phyloP scores from a whole-genome alignment of 441 rosid species.

The Rhodomyrtus psidioides region DNA sequence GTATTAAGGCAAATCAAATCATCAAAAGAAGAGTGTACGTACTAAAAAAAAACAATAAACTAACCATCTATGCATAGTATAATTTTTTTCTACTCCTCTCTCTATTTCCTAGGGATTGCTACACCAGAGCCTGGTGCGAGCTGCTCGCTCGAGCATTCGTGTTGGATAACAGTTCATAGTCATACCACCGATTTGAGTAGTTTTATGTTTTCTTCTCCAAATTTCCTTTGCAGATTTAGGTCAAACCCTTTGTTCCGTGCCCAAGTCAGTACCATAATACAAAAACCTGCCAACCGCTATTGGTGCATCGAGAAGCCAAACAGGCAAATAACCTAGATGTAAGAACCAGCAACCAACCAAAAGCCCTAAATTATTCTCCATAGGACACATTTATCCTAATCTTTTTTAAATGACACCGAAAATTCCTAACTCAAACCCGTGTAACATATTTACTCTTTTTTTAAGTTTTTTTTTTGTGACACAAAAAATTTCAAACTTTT shows the following conservation, averaged over 20 bases:
- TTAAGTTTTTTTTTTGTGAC: too few species aligned
- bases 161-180: background rate
- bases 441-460: too few species aligned
- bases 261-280: background rate
- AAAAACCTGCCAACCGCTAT: background rate
- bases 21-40: background rate
- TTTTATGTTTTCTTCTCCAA: background rate
- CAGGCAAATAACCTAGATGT: background rate
- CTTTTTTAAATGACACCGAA: too few species aligned
- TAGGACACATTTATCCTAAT: too few species aligned
- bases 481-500: too few species aligned
- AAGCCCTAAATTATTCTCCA: too few species aligned
- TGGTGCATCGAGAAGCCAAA: background rate
- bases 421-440: too few species aligned
- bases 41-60: background rate
- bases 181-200: background rate
- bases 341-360: background rate
- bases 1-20: background rate
- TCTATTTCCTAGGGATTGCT: background rate
- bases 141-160: background rate
- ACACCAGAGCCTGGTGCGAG: background rate
- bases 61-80: background rate
- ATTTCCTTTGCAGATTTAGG: background rate
- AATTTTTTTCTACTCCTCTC: background rate
- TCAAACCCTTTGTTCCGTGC: background rate